A percentile compares a stretch with the other conserved stretches of the same genome.
These are phyloP conservation scores for Fusarium robinianum DNA, from an alignment of 2,329 filamentous ascomycete genomes.

Conservation along the genomic window DNA sequence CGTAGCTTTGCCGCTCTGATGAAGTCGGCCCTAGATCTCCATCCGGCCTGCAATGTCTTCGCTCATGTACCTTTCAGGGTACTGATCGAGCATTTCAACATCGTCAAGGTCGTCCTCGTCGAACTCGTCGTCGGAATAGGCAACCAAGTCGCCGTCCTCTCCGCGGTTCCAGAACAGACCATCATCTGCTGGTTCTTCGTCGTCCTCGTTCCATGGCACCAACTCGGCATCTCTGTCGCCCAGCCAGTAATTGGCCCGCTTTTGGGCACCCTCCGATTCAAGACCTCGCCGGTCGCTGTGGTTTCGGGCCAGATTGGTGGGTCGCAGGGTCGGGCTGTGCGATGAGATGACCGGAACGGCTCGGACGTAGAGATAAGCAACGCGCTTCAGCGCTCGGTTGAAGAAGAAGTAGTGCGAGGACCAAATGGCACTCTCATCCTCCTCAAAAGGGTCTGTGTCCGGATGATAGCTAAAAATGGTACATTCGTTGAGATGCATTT, in stretches of 20 bases:
- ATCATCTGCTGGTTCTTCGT: slow-evolving; percentile 56
- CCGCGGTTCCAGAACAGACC: slow-evolving; percentile 62
- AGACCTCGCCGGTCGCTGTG: slow-evolving; percentile 35
- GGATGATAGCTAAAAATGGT: slow-evolving; percentile 88
- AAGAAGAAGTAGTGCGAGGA: slow-evolving; percentile 97
- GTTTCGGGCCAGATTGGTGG: slow-evolving; percentile 38
- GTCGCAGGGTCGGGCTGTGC: slow-evolving; percentile 57
- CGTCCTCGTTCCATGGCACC: slow-evolving; percentile 49
- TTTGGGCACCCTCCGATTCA: slow-evolving; percentile 51
- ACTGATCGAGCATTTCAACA: slow-evolving; percentile 46
- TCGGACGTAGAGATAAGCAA: slow-evolving; percentile 90
- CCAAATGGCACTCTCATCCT: slow-evolving; percentile 93
- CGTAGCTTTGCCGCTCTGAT: slow-evolving; percentile 1
- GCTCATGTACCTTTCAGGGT: slow-evolving; percentile 59
- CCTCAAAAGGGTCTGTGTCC: slow-evolving; percentile 86
- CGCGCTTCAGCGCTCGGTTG: slow-evolving; percentile 88
- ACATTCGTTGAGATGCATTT: slow-evolving; percentile 91
- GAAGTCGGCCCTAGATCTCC: slow-evolving; percentile 56
- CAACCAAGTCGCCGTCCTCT: slow-evolving; percentile 61
- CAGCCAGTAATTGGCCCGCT: slow-evolving; percentile 88
- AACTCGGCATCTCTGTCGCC: slow-evolving; percentile 65
- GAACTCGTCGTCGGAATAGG: slow-evolving; percentile 57
- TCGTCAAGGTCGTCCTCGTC: slow-evolving; percentile 54
- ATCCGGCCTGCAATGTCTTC: slow-evolving; percentile 66
- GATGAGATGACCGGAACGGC: slow-evolving; percentile 78